These are phyloP conservation scores for Rubia tinctorum DNA, from an alignment of 305 asterid genomes.

Conservation along the genomic window DNA sequence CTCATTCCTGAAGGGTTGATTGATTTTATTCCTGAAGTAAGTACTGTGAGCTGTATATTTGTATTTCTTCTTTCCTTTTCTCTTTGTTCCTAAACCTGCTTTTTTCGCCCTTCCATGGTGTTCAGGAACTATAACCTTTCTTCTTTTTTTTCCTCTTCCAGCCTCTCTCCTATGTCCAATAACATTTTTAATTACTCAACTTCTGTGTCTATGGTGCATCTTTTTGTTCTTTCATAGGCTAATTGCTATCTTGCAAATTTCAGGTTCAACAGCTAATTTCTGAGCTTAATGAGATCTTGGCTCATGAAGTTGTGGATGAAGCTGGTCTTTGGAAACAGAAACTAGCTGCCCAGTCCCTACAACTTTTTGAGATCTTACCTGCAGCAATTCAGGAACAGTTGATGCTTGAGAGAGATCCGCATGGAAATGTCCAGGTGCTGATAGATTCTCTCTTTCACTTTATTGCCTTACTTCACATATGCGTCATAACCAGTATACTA, in stretches of 20 bases:
- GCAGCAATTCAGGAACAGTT: constrained; percentile 87
- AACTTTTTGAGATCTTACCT: constrained; percentile 87
- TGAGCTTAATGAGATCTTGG: constrained; percentile 92
- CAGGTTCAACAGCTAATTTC: constrained; percentile 97
- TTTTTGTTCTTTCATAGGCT: background rate
- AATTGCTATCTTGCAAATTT: constrained; percentile 19
- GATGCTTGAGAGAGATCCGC: constrained; percentile 99
- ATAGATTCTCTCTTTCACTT: constrained; percentile 1
- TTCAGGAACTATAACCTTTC: background rate
- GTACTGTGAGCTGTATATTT: background rate
- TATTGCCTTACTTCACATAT: background rate
- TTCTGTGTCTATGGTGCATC: background rate
- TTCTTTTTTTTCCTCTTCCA: background rate
- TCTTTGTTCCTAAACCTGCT: background rate
- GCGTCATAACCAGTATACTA: background rate
- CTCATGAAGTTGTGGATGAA: constrained; percentile 91
- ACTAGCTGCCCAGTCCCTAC: constrained; percentile 59
- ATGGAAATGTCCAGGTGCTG: constrained; percentile 93
- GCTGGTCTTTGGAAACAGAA: constrained; percentile 88
- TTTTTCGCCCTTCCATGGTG: background rate
- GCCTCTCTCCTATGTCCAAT: background rate
- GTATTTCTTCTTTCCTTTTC: background rate
- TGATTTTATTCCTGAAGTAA: constrained; percentile 98
- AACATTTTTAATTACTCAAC: background rate
- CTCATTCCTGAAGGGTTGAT: constrained; percentile 98